Evolutionary conservation across 2,329 filamentous ascomycete species (phyloP).

Genomic region (Madurella fahalii): DNA sequence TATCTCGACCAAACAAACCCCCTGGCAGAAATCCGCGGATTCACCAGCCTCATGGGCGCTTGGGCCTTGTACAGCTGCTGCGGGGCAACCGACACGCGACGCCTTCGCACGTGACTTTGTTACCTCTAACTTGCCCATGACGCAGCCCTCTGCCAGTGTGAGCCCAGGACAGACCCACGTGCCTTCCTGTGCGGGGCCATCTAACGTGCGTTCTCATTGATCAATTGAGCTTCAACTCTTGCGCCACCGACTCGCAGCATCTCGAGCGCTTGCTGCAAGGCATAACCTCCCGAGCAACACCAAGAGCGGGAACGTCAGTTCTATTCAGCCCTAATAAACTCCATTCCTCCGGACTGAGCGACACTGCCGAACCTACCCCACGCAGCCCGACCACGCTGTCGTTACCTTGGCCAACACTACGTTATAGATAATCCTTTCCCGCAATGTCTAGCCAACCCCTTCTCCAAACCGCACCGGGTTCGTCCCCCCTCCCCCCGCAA

Average conservation of each 20-base stretch:
- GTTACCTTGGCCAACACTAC: not conserved
- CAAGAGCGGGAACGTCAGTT: not conserved
- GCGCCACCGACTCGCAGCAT: slow-evolving; percentile 9
- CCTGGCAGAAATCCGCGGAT: not conserved
- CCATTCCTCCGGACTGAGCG: too few species aligned
- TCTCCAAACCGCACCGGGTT: slow-evolving; percentile 89
- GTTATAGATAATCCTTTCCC: slow-evolving; percentile 10
- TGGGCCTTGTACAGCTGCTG: not conserved
- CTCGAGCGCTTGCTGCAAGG: slow-evolving; percentile 5
- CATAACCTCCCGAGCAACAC: not conserved
- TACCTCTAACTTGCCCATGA: not conserved
- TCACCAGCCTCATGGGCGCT: not conserved
- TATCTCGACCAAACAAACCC: not conserved
- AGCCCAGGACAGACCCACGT: slow-evolving; percentile 19
- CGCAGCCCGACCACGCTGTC: not conserved
- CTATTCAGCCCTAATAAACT: not conserved
- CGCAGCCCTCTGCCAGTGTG: slow-evolving; percentile 18
- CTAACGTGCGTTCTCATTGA: slow-evolving; percentile 22
- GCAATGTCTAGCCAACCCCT: slow-evolving; percentile 95
- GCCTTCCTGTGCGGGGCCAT: slow-evolving; percentile 6
- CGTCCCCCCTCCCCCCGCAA: slow-evolving; percentile 24
- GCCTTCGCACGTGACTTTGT: not conserved
- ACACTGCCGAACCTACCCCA: too few species aligned
- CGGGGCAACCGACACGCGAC: not conserved
- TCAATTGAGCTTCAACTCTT: slow-evolving; percentile 21